Evolutionary conservation across 148 eudicot species (phyloP), one percentile per base, ranked within the genome.

Genomic region (Rhododendron molle): DNA sequence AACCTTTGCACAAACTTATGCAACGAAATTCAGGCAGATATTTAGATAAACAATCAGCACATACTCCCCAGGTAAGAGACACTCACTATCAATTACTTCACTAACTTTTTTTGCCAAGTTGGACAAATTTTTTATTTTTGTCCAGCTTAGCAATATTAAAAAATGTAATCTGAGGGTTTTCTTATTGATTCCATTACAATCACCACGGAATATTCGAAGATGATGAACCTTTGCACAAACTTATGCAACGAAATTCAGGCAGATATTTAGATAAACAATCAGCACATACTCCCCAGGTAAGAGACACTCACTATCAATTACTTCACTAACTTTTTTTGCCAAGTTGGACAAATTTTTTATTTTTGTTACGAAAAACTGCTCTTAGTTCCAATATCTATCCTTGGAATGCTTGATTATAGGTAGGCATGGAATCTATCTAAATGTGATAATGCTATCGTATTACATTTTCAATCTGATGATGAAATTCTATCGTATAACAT

Each of bases 271-370:
- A 94, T 95, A 83, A 93, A 95, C 83, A 89, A 95, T 86, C 92
- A 94, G 76, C 93, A 95, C 76, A 89, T 95, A 85, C 91, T 95
- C 47, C 98, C 98, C 18, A 95, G 96, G 98, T 95, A 91, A 32
- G n/a, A 74, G 69, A 56, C 32, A 46, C 71, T 40, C 34, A 54
- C 67, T 50, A 23, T n/a, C 60, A 3, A 77, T 77, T 7, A 9
- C 40, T 79, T 85, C 30, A 65, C 16, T 32, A 65, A 69, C 28
- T 58, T 47, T 85, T 30, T 38, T 38, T 73, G 38, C 43, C 28
- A 28, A 81, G 74, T 50, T 54, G 49, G 28, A 36, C 52, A 18
- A 73, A 20, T 73, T 16, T 40, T 2, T 40, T 40, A 5, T 40
- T 40, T 34, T 36, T 7, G 23, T 5, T 32, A 20, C 26, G 15